Evolutionary conservation across 805 yeast species (phyloP).

Genomic region (Kregervanrija pseudodelftensis): DNA sequence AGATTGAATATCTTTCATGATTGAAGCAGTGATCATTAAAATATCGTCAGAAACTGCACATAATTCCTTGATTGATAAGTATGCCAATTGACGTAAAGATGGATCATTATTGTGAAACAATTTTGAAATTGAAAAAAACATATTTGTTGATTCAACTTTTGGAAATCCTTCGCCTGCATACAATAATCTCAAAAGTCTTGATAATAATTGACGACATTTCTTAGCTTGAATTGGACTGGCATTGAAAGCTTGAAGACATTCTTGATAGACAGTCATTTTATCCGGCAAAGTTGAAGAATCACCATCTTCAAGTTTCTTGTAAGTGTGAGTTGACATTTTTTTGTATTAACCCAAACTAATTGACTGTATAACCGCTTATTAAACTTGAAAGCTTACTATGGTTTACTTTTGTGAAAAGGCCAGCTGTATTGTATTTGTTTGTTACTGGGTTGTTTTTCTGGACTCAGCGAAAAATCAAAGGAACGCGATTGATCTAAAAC

Average conservation of each 20-base stretch:
- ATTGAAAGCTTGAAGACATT: slow-evolving; percentile 87
- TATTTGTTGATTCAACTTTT: slow-evolving; percentile 79
- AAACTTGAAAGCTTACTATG: too few relatives aligned
- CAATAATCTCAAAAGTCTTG: slow-evolving; percentile 75
- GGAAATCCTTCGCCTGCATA: slow-evolving; percentile 86
- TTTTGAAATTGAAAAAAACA: slow-evolving; percentile 91
- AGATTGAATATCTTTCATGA: slow-evolving; percentile 95
- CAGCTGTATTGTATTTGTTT: too few relatives aligned
- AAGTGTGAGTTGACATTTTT: slow-evolving; percentile 71
- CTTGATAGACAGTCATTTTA: slow-evolving; percentile 96
- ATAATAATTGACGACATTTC: slow-evolving; percentile 75
- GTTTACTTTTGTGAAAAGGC: too few relatives aligned
- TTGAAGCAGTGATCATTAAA: slow-evolving; percentile 94
- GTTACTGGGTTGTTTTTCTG: too few relatives aligned
- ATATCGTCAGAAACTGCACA: slow-evolving; percentile 81
- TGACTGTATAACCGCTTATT: too few relatives aligned
- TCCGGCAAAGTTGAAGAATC: slow-evolving; percentile 70
- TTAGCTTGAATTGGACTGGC: slow-evolving; percentile 84
- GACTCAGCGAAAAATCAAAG: too few relatives aligned
- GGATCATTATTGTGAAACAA: slow-evolving; percentile 89
- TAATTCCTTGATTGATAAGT: slow-evolving; percentile 88
- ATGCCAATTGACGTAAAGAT: slow-evolving; percentile 85
- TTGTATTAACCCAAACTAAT: not conserved
- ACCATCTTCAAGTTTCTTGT: slow-evolving; percentile 77
- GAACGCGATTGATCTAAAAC: too few relatives aligned